A percentile compares a stretch with the other conserved stretches of the same genome.
Conservation (phyloP, 1,284 basidiomycete genomes). For the Austroboletus sp. region DNA sequence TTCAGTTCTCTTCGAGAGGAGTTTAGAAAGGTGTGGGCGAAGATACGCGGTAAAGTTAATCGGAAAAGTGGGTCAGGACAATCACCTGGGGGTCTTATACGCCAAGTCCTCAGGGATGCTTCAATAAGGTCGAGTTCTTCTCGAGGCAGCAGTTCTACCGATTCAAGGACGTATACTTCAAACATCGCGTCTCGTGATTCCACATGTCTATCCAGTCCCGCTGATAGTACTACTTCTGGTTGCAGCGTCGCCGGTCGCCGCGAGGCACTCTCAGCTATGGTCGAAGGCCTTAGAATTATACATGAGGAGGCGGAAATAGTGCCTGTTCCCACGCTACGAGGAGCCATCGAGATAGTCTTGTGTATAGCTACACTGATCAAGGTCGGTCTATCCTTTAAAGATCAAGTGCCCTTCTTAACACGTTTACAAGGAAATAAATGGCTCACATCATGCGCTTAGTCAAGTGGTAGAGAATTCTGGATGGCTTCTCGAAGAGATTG, state of each 20-base stretch:
- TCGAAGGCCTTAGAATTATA: slow-evolving; percentile 9
- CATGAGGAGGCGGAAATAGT: slow-evolving; percentile 13
- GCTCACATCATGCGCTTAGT: slow-evolving; percentile 15
- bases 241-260: slow-evolving; percentile 3
- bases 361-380: slow-evolving; percentile 11
- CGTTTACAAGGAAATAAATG: slow-evolving; percentile 10
- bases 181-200: neutral
- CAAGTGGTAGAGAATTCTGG: slow-evolving; percentile 15
- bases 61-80: neutral
- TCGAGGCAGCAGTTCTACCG: neutral
- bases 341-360: slow-evolving; percentile 10
- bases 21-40: neutral
- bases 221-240: neutral
- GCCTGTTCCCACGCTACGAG: slow-evolving; percentile 8
- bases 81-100: neutral
- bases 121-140: no score
- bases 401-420: neutral
- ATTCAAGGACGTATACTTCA: neutral
- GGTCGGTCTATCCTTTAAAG: neutral
- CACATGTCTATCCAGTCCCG: neutral
- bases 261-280: slow-evolving; percentile 4
- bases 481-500: slow-evolving; percentile 16
- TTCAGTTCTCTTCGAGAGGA: neutral
- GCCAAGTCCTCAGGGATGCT: no score
- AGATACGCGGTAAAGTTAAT: neutral